A percentile compares a stretch with the other conserved stretches of the same genome.
Evolutionary conservation across 1,284 basidiomycete genomes (phyloP).

Genomic region (Tetrapyrgos nigripes): DNA sequence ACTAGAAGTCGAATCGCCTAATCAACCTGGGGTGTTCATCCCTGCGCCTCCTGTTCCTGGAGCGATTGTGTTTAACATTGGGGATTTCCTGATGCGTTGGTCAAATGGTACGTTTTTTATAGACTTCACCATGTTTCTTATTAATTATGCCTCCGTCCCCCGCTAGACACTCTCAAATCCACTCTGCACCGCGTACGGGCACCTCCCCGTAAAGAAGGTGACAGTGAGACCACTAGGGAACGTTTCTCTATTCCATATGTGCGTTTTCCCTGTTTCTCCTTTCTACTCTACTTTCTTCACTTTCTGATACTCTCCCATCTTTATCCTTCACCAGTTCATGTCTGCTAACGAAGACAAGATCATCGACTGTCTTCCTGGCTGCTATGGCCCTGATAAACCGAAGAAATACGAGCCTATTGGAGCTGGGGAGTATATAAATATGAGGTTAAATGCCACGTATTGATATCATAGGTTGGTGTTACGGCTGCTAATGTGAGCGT

Average conservation of each 20-base stretch:
- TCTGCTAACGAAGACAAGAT: constrained; percentile 41
- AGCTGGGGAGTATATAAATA: constrained; percentile 15
- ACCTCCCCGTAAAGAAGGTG: constrained; percentile 37
- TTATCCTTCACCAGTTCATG: constrained; percentile 25
- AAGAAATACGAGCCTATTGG: constrained; percentile 49
- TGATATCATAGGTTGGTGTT: too few relatives aligned
- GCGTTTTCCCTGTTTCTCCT: constrained; percentile 26
- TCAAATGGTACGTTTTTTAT: constrained; percentile 19
- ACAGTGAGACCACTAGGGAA: constrained; percentile 46
- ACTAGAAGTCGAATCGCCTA: constrained; percentile 64
- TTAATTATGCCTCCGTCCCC: not conserved
- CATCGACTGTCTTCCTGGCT: constrained; percentile 59
- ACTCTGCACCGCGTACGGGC: constrained; percentile 65
- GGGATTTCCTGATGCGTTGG: constrained; percentile 66
- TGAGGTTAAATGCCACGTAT: constrained; percentile 16
- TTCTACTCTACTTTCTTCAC: not conserved
- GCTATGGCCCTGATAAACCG: constrained; percentile 47
- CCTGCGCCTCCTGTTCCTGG: constrained; percentile 55
- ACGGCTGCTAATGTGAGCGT: too few relatives aligned
- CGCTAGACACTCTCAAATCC: constrained; percentile 56
- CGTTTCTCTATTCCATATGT: constrained; percentile 67
- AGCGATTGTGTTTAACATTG: constrained; percentile 65
- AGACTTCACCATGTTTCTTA: not conserved
- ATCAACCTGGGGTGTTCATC: constrained; percentile 53
- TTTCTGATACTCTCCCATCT: not conserved